Base-by-base conservation (phyloP, 225 moss, liverwort and hornwort genomes). In the Ulota crispa region DNA sequence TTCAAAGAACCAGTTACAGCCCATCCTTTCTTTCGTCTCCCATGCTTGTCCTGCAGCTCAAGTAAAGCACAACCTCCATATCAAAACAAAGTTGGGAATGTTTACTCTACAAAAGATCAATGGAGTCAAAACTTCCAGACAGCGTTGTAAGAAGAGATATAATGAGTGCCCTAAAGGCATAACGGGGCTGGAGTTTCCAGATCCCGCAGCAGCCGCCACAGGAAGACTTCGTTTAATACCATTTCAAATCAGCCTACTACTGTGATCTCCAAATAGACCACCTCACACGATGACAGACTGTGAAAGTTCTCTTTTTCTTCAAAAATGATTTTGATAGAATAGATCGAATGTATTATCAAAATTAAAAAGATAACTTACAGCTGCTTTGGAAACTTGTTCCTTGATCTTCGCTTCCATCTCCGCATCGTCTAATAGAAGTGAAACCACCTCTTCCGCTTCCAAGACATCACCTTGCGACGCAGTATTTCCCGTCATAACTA, bases 401-500 rank as follows among this genome's bases (percentile, higher is more conserved):
- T 92, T 91, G 50, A 95, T 88, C 71, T 86, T 89, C 43, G 94
- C 88, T 85, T 96, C 96, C 79, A 96, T 92, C 83, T 96, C 93
- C 68, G 96, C 92, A 83, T 96, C 96, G 76, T 96, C 96, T 60
- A 96, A 85, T 32, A 94, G 76, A 72, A 96, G 87, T 8, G 96
- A 96, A 67, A 96, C 94, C 28, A 94, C 94, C 81, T 96, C 96
- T 81, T 94, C 96, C 52, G 96, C 93, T 87, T 94, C 92, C 76
- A 96, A 90, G 11, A 96, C 94, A 81, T 96, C 96, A 78, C 96
- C 96, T 89, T 93, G 94, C 16, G 86, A 81, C 57, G 95, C 91
- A 42, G 91, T 93, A 37, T 94, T 92, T 80, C 96, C 96, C 21
- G 96, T 96, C 96, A 94, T 96, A 12, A 96, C 96, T 54, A 96